These are phyloP conservation scores for Torrubiella hemipterigena DNA, from an alignment of 2,329 filamentous ascomycete species.

Conservation along the genomic window DNA sequence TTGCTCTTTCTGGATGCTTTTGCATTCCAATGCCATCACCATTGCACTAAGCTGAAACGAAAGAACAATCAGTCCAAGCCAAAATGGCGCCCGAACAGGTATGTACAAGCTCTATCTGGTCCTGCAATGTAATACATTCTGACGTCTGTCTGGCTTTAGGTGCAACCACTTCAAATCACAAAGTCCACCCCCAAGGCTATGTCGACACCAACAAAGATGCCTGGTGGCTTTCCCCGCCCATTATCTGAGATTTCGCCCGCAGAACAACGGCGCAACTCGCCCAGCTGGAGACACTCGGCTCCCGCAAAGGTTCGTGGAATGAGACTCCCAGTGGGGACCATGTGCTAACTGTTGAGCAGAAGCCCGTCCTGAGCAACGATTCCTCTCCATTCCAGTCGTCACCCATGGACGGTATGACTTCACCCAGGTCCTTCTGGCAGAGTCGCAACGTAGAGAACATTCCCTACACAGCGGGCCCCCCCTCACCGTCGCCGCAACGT, in stretches of 20 bases:
- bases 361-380: constrained; percentile 58
- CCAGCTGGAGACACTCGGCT: constrained; percentile 64
- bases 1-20: constrained; percentile 5
- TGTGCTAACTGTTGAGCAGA: constrained; percentile 28
- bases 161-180: constrained; percentile 69
- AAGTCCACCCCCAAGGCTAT: constrained; percentile 46
- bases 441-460: constrained; percentile 69
- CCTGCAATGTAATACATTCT: not conserved
- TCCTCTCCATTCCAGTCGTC: constrained; percentile 81
- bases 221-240: constrained; percentile 53
- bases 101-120: constrained; percentile 13
- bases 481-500: constrained; percentile 60
- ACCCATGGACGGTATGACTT: constrained; percentile 54
- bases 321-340: not conserved
- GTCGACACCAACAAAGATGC: constrained; percentile 52
- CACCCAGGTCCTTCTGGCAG: constrained; percentile 90
- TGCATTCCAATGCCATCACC: constrained; percentile 21
- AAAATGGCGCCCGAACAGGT: constrained; percentile 26
- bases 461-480: constrained; percentile 43
- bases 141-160: constrained; percentile 33
- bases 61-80: constrained; percentile 12
- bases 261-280: constrained; percentile 81
- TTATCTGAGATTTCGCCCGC: constrained; percentile 82
- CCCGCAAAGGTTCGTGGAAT: constrained; percentile 21
- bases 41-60: constrained; percentile 10